Evolutionary conservation across 352 stramenopile species (phyloP), one percentile per base, ranked within the genome.

Genomic region (Globisporangium nagaii): DNA sequence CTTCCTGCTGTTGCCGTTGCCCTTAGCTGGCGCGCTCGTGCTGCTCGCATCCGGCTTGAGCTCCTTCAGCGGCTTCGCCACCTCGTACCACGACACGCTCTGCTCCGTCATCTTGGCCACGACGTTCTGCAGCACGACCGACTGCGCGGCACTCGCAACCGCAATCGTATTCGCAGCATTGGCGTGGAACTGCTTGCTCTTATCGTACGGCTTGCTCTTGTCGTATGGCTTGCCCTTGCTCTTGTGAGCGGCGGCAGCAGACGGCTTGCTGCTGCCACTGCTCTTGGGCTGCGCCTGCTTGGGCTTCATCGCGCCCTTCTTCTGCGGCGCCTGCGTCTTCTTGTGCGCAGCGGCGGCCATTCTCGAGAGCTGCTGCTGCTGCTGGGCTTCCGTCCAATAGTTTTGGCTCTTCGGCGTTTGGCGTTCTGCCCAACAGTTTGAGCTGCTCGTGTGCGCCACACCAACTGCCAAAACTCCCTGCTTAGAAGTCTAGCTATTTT

Each of bases 31-130:
- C 12, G 10, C 35, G 12, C 8, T 37, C 9, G 24, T 22, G n/a
- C 13, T 22, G 6, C 24, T 31, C 40, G 37, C 50, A n/a, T 42
- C 27, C 8, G 20, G 7, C 25, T 53, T 46, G 25, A 63, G n/a
- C 8, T 43, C 30, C 13, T 63, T 63, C 10, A 63, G 32, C n/a
- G 56, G 49, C 34, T 56, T 58, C 4, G 48, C 19, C 4, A 39
- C 56, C 1, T 78, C 46, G 56, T 68, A 79, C 73, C 73, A 84
- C 15, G 56, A 57, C 19, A 77, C 60, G 28, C 54, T 45, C 19
- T 63, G 28, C 13, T 84, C 70, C 15, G 22, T 35, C 25, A 84
- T 36, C 45, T 73, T 59, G 13, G 60, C 5, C 44, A 73, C 55
- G 8, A 84, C 27, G 28, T 63, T 60, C 42, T 60, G 57, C 39